phyloP scores from a whole-genome alignment of 345 rosid species.

The Eucalyptus albens region DNA sequence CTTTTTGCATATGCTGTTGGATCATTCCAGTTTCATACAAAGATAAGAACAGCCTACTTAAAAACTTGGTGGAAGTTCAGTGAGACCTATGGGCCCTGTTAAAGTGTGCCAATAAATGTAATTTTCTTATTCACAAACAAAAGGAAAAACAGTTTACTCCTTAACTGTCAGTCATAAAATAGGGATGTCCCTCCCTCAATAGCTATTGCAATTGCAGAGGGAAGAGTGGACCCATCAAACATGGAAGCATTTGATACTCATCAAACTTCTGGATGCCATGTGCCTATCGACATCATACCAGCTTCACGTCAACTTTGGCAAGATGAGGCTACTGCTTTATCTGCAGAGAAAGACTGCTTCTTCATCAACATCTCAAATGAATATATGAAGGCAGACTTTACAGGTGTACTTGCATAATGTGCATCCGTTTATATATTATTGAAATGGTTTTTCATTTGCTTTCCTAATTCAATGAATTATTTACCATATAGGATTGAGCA shows the following conservation, averaged over 20 bases:
- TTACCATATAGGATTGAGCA: background rate
- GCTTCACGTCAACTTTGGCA: slow-evolving; percentile 7
- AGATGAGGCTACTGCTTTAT: background rate
- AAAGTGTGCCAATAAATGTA: background rate
- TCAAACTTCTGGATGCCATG: slow-evolving; percentile 1
- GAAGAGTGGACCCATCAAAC: slow-evolving; percentile 49
- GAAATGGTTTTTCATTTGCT: background rate
- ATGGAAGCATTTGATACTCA: slow-evolving; percentile 57
- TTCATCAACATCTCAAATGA: background rate
- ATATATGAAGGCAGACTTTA: background rate
- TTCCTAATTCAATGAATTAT: background rate
- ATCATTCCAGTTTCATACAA: background rate
- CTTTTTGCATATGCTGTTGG: background rate
- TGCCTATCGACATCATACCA: background rate
- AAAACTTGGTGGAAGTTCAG: background rate
- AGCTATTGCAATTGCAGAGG: slow-evolving; percentile 70
- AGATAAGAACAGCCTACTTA: background rate
- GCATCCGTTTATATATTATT: background rate
- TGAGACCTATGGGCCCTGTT: background rate
- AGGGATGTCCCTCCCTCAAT: slow-evolving; percentile 68
- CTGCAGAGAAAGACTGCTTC: background rate
- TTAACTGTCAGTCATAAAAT: background rate
- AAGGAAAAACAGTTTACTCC: background rate
- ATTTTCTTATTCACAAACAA: slow-evolving; percentile 12
- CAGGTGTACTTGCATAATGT: background rate